Conservation (phyloP, 2,329 filamentous ascomycete genomes). For the Microcyclospora pomicola region DNA sequence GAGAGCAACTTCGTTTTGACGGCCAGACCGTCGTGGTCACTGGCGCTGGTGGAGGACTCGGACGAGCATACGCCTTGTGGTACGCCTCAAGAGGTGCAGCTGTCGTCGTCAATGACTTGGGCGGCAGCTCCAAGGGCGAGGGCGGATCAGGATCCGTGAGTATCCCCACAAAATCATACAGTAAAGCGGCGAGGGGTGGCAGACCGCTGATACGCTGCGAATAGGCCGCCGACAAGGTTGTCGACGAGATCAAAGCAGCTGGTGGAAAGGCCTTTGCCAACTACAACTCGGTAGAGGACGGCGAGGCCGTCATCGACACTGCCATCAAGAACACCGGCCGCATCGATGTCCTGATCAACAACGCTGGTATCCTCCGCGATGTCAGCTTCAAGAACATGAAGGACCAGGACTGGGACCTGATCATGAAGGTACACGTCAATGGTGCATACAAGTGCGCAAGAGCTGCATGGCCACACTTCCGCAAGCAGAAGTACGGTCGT, state of each 20-base stretch:
- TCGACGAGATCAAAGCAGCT: conserved; percentile 68
- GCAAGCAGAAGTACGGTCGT: conserved; percentile 96
- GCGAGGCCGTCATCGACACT: conserved; percentile 86
- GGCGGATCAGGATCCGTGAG: conserved; percentile 29
- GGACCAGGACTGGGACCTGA: conserved; percentile 91
- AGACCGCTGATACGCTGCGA: conserved; percentile 3
- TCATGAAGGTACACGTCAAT: conserved; percentile 82
- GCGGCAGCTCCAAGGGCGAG: conserved; percentile 85
- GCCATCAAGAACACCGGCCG: conserved; percentile 70
- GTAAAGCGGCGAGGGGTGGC: background rate
- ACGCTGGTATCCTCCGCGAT: conserved; percentile 89
- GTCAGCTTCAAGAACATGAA: conserved; percentile 98
- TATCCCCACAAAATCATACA: background rate
- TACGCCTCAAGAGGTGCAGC: conserved; percentile 85
- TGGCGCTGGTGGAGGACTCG: conserved; percentile 69
- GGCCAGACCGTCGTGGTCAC: conserved; percentile 82
- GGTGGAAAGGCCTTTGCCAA: conserved; percentile 96
- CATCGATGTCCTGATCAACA: conserved; percentile 93
- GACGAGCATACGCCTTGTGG: conserved; percentile 73
- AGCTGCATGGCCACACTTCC: conserved; percentile 93
- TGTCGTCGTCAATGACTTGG: conserved; percentile 93
- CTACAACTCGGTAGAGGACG: conserved; percentile 88
- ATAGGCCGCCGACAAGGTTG: conserved; percentile 69
- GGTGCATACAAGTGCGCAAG: conserved; percentile 91
- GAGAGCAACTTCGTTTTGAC: conserved; percentile 63